These are phyloP conservation scores for Fraxinus cuspidata DNA, from an alignment of 257 asterid genomes.

Conservation along the genomic window DNA sequence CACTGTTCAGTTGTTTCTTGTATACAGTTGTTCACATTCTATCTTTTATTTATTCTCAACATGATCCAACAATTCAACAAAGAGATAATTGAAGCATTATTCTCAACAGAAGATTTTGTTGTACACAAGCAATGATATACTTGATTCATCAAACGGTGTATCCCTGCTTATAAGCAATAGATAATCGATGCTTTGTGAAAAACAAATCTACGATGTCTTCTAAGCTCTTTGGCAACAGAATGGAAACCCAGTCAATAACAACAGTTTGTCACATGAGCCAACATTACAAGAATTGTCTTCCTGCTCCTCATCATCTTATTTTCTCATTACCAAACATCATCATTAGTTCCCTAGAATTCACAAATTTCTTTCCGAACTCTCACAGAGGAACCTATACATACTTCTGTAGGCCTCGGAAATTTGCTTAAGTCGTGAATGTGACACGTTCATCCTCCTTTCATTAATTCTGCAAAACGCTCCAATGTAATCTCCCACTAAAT, in stretches of 20 bases:
- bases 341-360: neutral
- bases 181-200: neutral
- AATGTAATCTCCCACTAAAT: neutral
- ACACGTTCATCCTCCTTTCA: neutral
- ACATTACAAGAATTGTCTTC: neutral
- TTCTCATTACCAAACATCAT: neutral
- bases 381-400: neutral
- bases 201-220: neutral
- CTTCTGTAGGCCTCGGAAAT: neutral
- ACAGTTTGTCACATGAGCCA: neutral
- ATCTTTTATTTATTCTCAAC: neutral
- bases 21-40: neutral
- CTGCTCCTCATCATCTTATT: neutral
- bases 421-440: neutral
- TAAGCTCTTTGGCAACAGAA: neutral
- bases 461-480: neutral
- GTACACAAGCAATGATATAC: neutral
- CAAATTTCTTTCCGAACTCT: neutral
- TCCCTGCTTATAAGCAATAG: neutral
- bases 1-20: neutral
- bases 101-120: neutral
- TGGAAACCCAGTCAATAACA: neutral
- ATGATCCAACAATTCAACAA: neutral
- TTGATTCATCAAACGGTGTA: neutral
- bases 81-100: neutral